These are phyloP conservation scores for Asclepias syriaca DNA, from an alignment of 257 asterid genomes.

Conservation along the genomic window DNA sequence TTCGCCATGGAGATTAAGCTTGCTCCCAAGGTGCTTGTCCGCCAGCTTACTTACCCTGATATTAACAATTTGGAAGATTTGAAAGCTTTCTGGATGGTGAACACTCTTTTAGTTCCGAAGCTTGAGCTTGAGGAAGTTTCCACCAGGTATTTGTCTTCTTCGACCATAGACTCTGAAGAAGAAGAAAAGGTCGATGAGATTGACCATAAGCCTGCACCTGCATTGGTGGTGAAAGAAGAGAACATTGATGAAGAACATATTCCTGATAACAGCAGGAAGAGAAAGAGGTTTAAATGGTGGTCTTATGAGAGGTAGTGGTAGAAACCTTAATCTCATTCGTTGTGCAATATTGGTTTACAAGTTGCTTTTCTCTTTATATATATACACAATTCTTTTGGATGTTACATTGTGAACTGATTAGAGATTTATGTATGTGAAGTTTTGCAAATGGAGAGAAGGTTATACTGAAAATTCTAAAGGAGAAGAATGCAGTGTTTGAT, in stretches of 20 bases:
- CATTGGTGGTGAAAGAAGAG: constrained; percentile 17
- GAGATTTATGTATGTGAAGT: constrained; percentile 13
- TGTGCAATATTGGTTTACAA: not conserved
- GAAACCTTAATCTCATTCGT: not conserved
- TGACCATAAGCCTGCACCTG: constrained; percentile 5
- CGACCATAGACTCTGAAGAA: constrained; percentile 6
- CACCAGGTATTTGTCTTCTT: constrained; percentile 1
- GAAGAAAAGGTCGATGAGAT: constrained; percentile 18
- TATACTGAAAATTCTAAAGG: constrained; percentile 21
- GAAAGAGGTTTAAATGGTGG: constrained; percentile 25
- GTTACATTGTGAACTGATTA: constrained; percentile 3
- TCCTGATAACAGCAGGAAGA: constrained; percentile 4
- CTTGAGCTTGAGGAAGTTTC: constrained; percentile 23
- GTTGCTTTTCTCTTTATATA: not conserved
- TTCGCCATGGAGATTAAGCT: constrained; percentile 22
- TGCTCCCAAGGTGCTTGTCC: constrained; percentile 19
- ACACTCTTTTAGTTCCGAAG: constrained; percentile 12
- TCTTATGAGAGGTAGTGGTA: constrained; percentile 21
- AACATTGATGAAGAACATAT: constrained; percentile 11
- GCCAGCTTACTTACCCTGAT: constrained; percentile 12
- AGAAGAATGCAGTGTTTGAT: constrained; percentile 21
- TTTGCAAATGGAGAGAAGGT: constrained; percentile 24
- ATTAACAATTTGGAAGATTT: constrained; percentile 15
- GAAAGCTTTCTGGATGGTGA: constrained; percentile 22
- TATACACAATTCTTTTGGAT: not conserved